Evolutionary conservation across 2,329 filamentous ascomycete genomes (phyloP), one percentile per base, ranked within the genome.

Genomic region (Verticillium klebahnii): DNA sequence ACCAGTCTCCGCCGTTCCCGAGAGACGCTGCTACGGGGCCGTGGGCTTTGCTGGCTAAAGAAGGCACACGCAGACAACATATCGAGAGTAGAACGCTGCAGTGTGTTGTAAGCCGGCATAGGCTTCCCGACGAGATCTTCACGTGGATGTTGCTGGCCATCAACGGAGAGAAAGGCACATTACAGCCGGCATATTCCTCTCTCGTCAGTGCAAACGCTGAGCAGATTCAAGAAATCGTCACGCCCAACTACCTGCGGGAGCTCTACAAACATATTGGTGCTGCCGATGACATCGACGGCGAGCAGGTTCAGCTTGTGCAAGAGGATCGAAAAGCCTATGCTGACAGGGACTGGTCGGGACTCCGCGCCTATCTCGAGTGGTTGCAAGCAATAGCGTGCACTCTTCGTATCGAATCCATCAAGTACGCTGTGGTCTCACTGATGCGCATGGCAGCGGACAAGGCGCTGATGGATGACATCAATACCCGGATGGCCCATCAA

Each of bases 121-220:
- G 39, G n/a, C 70, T 92, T 14, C 85, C 89, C 0, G 85, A 91
- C 63, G 82, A 89, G 60, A 69, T 92, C 1, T 80, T 91, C 58
- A 68, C 82, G 17, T 93, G 90, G 90, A 77, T 92, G 3, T 69
- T 90, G 6, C 75, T 84, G 58, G 82, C 88, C 74, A 75, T 88
- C 25, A 84, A 82, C 60, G 70, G 77, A 2, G 86, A 90, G 67
- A 74, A 76, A 50, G 23, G 45, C 19, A 82, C 82, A 36, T 75
- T 80, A 52, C 78, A 84, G 55, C 71, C 91, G 52, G 84, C 88
- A 62, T 92, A 92, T 70, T 77, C 81, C 60, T 80, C 81, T 55
- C 72, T 92, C 4, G 74, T 84, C 54, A 56, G 54, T 34, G 45
- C 45, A 11, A 52, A 52, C 19, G 19, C 19, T 8, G 15, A 32